Percentiles rank a stretch among this genome's conserved stretches.
Conservation (phyloP, 495 filamentous ascomycete species). For the Penicillium atrosanguineum region DNA sequence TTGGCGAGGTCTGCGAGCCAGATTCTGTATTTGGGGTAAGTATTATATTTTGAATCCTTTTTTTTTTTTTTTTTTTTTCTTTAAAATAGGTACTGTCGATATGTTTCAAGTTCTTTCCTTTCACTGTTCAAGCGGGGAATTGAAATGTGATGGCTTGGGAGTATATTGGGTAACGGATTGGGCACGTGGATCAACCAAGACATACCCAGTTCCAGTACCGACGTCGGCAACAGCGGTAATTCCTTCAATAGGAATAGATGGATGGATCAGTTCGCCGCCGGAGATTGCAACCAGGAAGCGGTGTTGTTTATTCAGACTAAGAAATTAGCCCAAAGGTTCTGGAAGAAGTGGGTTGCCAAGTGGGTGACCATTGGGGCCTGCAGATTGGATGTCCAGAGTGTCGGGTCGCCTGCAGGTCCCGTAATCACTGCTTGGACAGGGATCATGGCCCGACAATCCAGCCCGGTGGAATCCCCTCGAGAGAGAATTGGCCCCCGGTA, state of each 20-base stretch:
- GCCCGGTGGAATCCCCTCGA: neutral
- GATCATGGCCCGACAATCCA: neutral
- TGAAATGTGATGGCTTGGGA: too few relatives aligned
- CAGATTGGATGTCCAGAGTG: slow-evolving; percentile 6
- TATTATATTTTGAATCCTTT: neutral
- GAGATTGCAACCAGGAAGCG: slow-evolving; percentile 20
- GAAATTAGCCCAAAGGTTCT: neutral
- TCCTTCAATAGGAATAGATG: slow-evolving; percentile 22
- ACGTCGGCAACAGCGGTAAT: slow-evolving; percentile 32
- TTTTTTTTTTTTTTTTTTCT: too few relatives aligned
- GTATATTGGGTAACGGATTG: neutral
- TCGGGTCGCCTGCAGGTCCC: slow-evolving; percentile 7
- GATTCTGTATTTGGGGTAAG: slow-evolving; percentile 9
- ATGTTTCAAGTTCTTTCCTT: too few relatives aligned
- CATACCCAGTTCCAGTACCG: slow-evolving; percentile 40
- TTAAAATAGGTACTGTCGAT: too few relatives aligned
- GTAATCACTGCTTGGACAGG: neutral
- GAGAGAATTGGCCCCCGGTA: too few relatives aligned
- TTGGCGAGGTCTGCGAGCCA: slow-evolving; percentile 24
- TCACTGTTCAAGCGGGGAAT: too few relatives aligned
- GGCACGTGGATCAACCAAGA: neutral
- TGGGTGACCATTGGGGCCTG: neutral
- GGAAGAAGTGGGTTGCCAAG: neutral
- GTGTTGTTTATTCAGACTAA: slow-evolving; percentile 30
- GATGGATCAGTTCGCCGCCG: slow-evolving; percentile 23